Base-by-base conservation (phyloP, 2,329 filamentous ascomycete genomes). In the Nigrospora osmanthi region DNA sequence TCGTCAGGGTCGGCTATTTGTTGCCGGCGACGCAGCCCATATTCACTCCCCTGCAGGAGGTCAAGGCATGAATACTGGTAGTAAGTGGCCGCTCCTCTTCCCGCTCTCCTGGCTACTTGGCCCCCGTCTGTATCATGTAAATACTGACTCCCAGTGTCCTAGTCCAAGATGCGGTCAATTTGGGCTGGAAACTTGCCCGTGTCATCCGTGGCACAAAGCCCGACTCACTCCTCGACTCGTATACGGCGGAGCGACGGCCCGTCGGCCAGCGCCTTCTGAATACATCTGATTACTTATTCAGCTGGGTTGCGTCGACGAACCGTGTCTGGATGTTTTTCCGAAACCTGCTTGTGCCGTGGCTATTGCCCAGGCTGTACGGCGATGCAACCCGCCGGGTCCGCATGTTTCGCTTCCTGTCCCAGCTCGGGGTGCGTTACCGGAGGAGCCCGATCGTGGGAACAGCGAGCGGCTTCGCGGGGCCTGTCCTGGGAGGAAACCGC, bases 21-120 rank as follows among this genome's bases (percentile, higher is more conserved):
- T 81, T 0, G 75, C 72, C 2, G 76, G 77, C 13, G 78, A 81
- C 45, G 75, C 76, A 6, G 74, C 73, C 1, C 76, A 81, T 47
- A 75, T 75, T 12, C 75, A 80, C 48, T 74, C 66, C 34, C 74
- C 74, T 0, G 69, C 71, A 0, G 77, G 75, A 2, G 78, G 73
- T 0, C 76, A 78, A 52, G 77, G 77, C 1, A 74, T 80, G 71
- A 80, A 80, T 52, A 73, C 73, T 0, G 75, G 75, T 0, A 66
- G 40, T 36, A 30, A 42, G 40, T 35, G 9, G 16, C 12, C 10
- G 9, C 23, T 7, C 5, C 10, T 28, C 5, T 28, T 28, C 5
- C 23, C 23, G 9, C 5, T 10, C 9, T 7, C 23, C 23, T 10
- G 23, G 9, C 23, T 28, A 10, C 23, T 6, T 10, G 9, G 7